Evolutionary conservation across 2,329 filamentous ascomycete species (phyloP).

Genomic region (Cercospora zeina): DNA sequence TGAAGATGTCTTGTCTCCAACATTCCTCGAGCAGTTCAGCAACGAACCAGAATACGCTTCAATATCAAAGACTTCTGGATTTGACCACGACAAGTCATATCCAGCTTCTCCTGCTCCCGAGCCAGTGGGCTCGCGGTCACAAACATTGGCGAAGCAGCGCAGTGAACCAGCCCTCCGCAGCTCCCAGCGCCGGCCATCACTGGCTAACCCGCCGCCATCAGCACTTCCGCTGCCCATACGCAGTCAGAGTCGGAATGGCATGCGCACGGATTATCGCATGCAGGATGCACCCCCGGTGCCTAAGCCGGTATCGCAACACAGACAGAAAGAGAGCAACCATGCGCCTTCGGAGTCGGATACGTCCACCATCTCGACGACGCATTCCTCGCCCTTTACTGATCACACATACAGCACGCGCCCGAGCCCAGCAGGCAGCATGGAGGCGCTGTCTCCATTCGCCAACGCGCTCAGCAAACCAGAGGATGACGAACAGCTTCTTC

Average conservation of each 20-base stretch:
- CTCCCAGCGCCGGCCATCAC: slow-evolving; percentile 21
- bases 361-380: slow-evolving; percentile 33
- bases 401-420: slow-evolving; percentile 35
- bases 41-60: slow-evolving; percentile 30
- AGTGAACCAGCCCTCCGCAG: slow-evolving; percentile 31
- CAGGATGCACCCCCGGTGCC: slow-evolving; percentile 40
- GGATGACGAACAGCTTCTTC: slow-evolving; percentile 31
- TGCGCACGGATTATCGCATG: slow-evolving; percentile 34
- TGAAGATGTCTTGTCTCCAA: slow-evolving; percentile 35
- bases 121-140: slow-evolving; percentile 12
- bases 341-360: slow-evolving; percentile 37
- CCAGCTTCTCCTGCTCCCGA: slow-evolving; percentile 13
- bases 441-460: slow-evolving; percentile 32
- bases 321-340: slow-evolving; percentile 32
- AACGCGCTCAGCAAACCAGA: slow-evolving; percentile 23
- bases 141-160: slow-evolving; percentile 19
- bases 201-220: slow-evolving; percentile 15
- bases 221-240: slow-evolving; percentile 18
- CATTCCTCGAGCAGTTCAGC: slow-evolving; percentile 35
- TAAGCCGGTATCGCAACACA: slow-evolving; percentile 33
- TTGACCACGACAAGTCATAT: slow-evolving; percentile 26
- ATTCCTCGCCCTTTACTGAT: slow-evolving; percentile 28
- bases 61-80: not conserved
- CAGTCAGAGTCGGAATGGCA: slow-evolving; percentile 30
- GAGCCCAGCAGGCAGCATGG: slow-evolving; percentile 40